Evolutionary conservation across 2,329 filamentous ascomycete genomes (phyloP), one percentile per base, ranked within the genome.

Genomic region (Aspergillus sp.): DNA sequence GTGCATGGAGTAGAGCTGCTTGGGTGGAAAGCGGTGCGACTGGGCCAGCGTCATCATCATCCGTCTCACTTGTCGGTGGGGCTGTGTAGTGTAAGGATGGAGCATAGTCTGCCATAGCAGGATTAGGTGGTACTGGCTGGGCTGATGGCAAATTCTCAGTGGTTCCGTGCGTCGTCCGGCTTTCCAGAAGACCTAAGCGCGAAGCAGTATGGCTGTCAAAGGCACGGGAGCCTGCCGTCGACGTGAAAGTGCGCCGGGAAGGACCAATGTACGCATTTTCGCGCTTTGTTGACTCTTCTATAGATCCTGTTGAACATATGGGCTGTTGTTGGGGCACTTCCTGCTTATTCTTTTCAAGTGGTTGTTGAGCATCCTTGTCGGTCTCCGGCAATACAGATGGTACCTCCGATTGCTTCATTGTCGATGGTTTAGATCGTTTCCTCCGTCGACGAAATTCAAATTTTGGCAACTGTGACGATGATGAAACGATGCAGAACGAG

Each of bases 21-120:
- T 72, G 70, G 0, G 70, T 72, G 0, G 69, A 71, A 22, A 71
- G 55, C 10, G 67, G 59, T 4, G 58, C 54, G 30, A 69, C 67
- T 4, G 56, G 55, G 41, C 57, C 61, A 19, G 49, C 56, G 25
- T 60, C 54, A 5, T 51, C 50, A 12, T 52, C 52, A 25, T 55
- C 57, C 3, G 56, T 46, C 39, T 55, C 49, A 25, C 44, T 54
- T 44, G 63, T 64, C 7, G 58, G 60, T 30, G 66, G 50, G 15
- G 62, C 60, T 4, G 69, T 71, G 6, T 70, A 71, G 46, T 69
- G 60, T 37, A 70, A 59, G 4, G 70, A 73, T 35, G 61, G 62
- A 15, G 64, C 42, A 33, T 63, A 60, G 49, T 64, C 62, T n/a
- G 61, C 59, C 3, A 60, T 47, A 4, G 53, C 61, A 19, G 56